These are phyloP conservation scores for Cystobasidiaceae sp. DNA, from an alignment of 1,284 basidiomycete genomes.

Conservation along the genomic window DNA sequence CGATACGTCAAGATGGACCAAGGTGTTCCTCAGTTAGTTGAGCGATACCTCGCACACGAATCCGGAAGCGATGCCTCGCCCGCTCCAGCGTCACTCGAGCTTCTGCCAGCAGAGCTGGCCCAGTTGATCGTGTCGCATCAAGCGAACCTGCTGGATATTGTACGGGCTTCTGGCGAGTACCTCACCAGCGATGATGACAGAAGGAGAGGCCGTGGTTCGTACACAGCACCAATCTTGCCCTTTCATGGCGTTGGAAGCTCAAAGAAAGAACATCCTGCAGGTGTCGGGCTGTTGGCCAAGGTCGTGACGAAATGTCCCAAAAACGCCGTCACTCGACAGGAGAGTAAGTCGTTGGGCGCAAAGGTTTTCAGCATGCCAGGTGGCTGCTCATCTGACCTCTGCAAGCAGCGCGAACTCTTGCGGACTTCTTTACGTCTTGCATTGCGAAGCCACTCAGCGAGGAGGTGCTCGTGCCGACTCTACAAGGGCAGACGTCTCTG, in stretches of 20 bases:
- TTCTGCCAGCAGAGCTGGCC: conserved; percentile 18
- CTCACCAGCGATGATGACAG: conserved; percentile 78
- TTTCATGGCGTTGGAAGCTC: not conserved
- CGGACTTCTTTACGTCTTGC: conserved; percentile 63
- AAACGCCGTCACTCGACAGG: conserved; percentile 69
- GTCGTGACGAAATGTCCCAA: conserved; percentile 60
- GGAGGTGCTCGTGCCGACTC: conserved; percentile 63
- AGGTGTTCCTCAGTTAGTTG: too few species aligned
- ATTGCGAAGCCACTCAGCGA: conserved; percentile 74
- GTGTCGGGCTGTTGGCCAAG: conserved; percentile 65
- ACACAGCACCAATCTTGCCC: conserved; percentile 15
- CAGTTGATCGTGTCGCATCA: conserved; percentile 10
- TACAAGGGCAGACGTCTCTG: conserved; percentile 67
- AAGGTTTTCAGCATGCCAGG: not conserved
- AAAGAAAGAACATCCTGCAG: conserved; percentile 51
- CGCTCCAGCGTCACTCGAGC: not conserved
- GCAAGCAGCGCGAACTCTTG: conserved; percentile 66
- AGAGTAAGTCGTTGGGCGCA: conserved; percentile 55
- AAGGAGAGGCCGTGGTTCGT: conserved; percentile 68
- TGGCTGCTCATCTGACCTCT: not conserved
- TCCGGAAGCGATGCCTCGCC: too few species aligned
- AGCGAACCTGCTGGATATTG: conserved; percentile 69
- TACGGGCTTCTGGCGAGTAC: conserved; percentile 78
- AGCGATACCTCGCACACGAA: too few species aligned
- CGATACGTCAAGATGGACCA: too few species aligned